These are phyloP conservation scores for Sarocladiaceae sp. DNA, from an alignment of 2,329 filamentous ascomycete species.

Conservation along the genomic window DNA sequence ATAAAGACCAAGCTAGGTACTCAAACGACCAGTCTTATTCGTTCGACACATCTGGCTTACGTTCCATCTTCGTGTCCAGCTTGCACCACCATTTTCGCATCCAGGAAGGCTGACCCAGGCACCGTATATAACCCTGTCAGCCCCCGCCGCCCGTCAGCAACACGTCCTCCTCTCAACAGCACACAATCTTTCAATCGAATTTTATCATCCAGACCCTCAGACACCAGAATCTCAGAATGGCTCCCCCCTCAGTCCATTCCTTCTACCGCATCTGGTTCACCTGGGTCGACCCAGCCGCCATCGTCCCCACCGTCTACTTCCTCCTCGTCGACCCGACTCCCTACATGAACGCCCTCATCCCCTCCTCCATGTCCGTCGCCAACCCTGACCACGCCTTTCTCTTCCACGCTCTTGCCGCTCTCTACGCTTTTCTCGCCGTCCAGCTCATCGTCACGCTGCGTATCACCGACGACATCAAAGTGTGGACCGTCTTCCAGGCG, in stretches of 20 bases:
- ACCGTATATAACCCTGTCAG: too few relatives aligned
- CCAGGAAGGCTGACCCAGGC: too few relatives aligned
- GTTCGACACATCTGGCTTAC: too few relatives aligned
- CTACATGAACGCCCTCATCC: constrained; percentile 16
- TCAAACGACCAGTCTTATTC: too few relatives aligned
- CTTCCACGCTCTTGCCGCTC: constrained; percentile 17
- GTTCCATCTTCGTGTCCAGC: too few relatives aligned
- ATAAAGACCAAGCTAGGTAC: too few relatives aligned
- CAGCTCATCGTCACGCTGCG: constrained; percentile 13
- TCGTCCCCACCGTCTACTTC: constrained; percentile 13
- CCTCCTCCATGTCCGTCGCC: constrained; percentile 11
- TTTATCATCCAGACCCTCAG: background rate
- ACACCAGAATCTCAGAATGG: constrained; percentile 9
- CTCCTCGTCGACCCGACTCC: constrained; percentile 14
- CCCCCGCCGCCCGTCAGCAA: too few relatives aligned
- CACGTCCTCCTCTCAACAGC: too few relatives aligned
- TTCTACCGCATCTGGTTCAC: constrained; percentile 20
- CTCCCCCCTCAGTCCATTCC: constrained; percentile 7
- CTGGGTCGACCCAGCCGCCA: constrained; percentile 14
- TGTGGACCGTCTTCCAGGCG: constrained; percentile 16
- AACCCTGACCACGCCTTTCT: constrained; percentile 18
- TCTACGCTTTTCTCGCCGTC: constrained; percentile 15
- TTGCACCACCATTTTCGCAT: too few relatives aligned
- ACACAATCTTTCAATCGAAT: background rate
- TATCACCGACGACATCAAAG: constrained; percentile 14